Percentiles rank a stretch among this genome's conserved stretches.
These are phyloP conservation scores for Phytophthora europaea DNA, from an alignment of 352 stramenopile species.

Conservation along the genomic window DNA sequence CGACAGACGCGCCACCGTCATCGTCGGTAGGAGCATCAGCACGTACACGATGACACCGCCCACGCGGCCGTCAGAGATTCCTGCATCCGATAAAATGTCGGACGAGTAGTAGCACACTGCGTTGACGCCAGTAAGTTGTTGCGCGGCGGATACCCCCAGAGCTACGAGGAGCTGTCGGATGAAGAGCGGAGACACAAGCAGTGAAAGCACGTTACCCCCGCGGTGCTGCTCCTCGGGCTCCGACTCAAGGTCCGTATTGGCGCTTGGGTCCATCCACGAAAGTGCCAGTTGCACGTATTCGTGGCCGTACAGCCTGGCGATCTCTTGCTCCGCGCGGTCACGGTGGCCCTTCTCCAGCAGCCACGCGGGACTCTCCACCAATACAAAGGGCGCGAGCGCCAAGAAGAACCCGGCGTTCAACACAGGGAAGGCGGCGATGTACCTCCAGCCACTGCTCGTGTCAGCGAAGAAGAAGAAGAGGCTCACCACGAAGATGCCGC, in stretches of 20 bases:
- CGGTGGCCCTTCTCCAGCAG: conserved; percentile 44
- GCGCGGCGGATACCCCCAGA: conserved; percentile 44
- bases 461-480: conserved; percentile 49
- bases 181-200: conserved; percentile 32
- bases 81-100: conserved; percentile 62
- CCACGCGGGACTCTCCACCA: conserved; percentile 57
- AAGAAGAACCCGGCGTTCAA: conserved; percentile 42
- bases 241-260: conserved; percentile 21
- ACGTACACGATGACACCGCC: conserved; percentile 43
- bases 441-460: conserved; percentile 37
- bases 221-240: conserved; percentile 16
- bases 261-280: conserved; percentile 34
- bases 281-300: conserved; percentile 33
- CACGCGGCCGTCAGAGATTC: conserved; percentile 56
- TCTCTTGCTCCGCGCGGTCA: conserved; percentile 30
- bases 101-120: conserved; percentile 76
- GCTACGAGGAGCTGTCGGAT: conserved; percentile 53
- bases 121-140: conserved; percentile 76
- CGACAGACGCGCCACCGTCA: conserved; percentile 38
- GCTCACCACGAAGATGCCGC: conserved; percentile 49
- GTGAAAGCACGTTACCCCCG: conserved; percentile 17
- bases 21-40: conserved; percentile 47
- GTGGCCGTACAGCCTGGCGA: conserved; percentile 38
- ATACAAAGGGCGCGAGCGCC: conserved; percentile 26
- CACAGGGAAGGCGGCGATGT: conserved; percentile 48